phyloP scores from a whole-genome alignment of 805 yeast species.

The Metschnikowia kofuensis region DNA sequence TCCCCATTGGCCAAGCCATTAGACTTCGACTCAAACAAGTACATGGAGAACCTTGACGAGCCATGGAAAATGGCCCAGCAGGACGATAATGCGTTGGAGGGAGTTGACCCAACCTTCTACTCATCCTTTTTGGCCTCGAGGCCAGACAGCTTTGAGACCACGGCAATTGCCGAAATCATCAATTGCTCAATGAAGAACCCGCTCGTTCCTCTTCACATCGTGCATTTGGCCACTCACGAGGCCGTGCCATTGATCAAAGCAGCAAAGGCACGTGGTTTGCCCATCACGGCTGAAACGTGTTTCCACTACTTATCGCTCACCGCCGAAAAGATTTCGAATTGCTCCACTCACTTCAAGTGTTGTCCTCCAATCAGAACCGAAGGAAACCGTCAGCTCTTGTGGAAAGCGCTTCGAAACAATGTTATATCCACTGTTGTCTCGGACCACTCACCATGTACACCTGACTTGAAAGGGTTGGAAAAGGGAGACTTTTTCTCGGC shows the following conservation, averaged over 20 bases:
- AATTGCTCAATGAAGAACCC: slow-evolving; percentile 57
- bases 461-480: slow-evolving; percentile 77
- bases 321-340: slow-evolving; percentile 74
- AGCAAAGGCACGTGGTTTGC: slow-evolving; percentile 59
- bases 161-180: slow-evolving; percentile 75
- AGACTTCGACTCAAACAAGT: slow-evolving; percentile 17
- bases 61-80: slow-evolving; percentile 45
- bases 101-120: slow-evolving; percentile 62
- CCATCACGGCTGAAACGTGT: slow-evolving; percentile 87
- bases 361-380: slow-evolving; percentile 91
- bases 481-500: slow-evolving; percentile 87
- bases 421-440: slow-evolving; percentile 83
- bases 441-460: slow-evolving; percentile 96
- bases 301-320: slow-evolving; percentile 82
- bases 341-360: slow-evolving; percentile 84
- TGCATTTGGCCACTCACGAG: slow-evolving; percentile 82
- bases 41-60: slow-evolving; percentile 18
- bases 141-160: slow-evolving; percentile 84
- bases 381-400: slow-evolving; percentile 64
- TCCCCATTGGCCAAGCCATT: slow-evolving; percentile 25
- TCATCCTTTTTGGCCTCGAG: slow-evolving; percentile 76
- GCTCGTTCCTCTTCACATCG: slow-evolving; percentile 74
- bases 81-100: slow-evolving; percentile 37
- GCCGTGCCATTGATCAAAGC: slow-evolving; percentile 70
- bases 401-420: slow-evolving; percentile 71